These are phyloP conservation scores for Rhodotorula babjevae DNA, from an alignment of 768 basidiomycete genomes.

Conservation along the genomic window DNA sequence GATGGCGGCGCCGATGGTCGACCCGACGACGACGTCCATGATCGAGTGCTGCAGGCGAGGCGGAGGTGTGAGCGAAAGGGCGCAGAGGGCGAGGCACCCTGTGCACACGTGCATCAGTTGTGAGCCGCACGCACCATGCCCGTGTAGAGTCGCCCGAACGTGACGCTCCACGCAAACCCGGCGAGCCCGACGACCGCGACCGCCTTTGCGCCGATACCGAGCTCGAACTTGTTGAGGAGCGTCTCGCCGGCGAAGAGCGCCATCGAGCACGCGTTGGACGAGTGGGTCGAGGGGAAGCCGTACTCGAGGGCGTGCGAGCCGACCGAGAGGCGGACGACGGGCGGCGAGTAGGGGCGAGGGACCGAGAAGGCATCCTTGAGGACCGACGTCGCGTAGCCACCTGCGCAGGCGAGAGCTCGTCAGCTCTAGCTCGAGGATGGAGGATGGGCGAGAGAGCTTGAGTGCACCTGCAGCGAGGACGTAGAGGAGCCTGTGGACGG, in stretches of 20 bases:
- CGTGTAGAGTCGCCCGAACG: conserved; percentile 48
- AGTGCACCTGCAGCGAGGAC: conserved; percentile 28
- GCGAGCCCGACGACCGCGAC: conserved; percentile 20
- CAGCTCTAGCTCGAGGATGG: conserved; percentile 49
- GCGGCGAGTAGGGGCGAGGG: conserved; percentile 83
- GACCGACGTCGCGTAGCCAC: conserved; percentile 73
- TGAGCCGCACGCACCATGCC: conserved; percentile 38
- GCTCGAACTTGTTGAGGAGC: background rate
- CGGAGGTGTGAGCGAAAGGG: too few relatives aligned
- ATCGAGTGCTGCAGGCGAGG: conserved; percentile 33
- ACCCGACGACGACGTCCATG: conserved; percentile 28
- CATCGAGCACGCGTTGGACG: conserved; percentile 83
- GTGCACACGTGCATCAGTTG: too few relatives aligned
- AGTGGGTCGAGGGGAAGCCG: conserved; percentile 93
- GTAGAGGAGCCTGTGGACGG: conserved; percentile 27
- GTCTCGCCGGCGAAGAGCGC: conserved; percentile 64
- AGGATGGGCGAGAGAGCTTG: conserved; percentile 47
- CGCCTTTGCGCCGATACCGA: background rate
- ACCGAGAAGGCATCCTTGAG: conserved; percentile 80
- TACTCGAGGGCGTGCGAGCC: conserved; percentile 57
- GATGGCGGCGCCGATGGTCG: conserved; percentile 33
- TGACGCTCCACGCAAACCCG: conserved; percentile 45
- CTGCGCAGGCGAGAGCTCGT: conserved; percentile 47
- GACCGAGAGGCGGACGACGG: conserved; percentile 61
- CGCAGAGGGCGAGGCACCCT: too few relatives aligned